Conservation (phyloP, 1,284 basidiomycete species). For the Trametes polyzona region DNA sequence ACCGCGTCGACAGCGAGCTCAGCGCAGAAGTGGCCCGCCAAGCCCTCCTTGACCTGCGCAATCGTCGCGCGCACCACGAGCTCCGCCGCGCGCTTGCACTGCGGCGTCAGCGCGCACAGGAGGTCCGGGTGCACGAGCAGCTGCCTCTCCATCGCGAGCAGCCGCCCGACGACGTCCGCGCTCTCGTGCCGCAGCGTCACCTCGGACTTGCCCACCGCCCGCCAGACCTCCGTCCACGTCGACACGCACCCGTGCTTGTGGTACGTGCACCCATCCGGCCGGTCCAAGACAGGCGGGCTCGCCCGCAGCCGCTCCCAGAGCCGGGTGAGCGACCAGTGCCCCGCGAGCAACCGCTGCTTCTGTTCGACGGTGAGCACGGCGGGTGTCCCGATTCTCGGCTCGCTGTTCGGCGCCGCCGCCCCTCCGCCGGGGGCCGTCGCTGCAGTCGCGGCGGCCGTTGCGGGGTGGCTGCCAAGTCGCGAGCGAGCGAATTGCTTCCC, state of each 20-base stretch:
- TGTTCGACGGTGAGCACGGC: slow-evolving; percentile 30
- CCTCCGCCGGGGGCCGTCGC: slow-evolving; percentile 1
- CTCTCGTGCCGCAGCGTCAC: slow-evolving; percentile 19
- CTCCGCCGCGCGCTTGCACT: slow-evolving; percentile 38
- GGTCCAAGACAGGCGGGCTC: slow-evolving; percentile 31
- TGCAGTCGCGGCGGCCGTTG: background rate
- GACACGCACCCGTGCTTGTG: slow-evolving; percentile 36
- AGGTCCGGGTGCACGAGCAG: slow-evolving; percentile 31
- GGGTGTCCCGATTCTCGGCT: slow-evolving; percentile 11
- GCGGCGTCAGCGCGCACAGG: slow-evolving; percentile 32
- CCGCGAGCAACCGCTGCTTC: slow-evolving; percentile 33
- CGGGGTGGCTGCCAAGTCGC: background rate
- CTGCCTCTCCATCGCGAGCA: slow-evolving; percentile 31
- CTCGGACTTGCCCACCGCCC: slow-evolving; percentile 25
- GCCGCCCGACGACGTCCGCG: slow-evolving; percentile 36
- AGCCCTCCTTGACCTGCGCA: slow-evolving; percentile 29
- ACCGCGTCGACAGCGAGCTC: slow-evolving; percentile 24
- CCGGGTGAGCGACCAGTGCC: slow-evolving; percentile 35
- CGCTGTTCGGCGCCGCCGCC: background rate
- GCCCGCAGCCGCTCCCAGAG: slow-evolving; percentile 34
- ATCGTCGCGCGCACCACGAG: slow-evolving; percentile 36
- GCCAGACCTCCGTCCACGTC: slow-evolving; percentile 36
- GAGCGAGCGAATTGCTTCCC: slow-evolving; percentile 14
- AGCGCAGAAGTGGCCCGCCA: slow-evolving; percentile 34
- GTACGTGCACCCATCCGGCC: slow-evolving; percentile 36